phyloP scores from a whole-genome alignment of 768 basidiomycete species.

The Asterophora lycoperdoides region DNA sequence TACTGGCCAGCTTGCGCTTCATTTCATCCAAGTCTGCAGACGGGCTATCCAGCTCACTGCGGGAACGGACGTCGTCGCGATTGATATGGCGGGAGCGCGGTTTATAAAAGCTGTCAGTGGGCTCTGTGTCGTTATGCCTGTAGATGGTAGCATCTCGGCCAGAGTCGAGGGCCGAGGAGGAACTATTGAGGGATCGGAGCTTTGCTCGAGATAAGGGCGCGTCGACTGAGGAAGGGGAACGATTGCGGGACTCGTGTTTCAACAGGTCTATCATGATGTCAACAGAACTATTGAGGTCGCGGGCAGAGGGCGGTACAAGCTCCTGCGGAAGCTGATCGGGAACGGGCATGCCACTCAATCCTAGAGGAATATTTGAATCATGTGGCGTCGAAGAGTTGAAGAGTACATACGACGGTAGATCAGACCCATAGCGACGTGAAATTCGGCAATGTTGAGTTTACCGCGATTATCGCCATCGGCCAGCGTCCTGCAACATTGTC shows the following conservation, averaged over 20 bases:
- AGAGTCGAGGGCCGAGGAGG: constrained; percentile 48
- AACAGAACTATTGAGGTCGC: constrained; percentile 86
- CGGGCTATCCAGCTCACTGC: constrained; percentile 60
- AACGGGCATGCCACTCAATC: constrained; percentile 86
- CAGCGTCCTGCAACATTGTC: constrained; percentile 60
- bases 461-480: constrained; percentile 93
- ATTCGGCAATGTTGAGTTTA: constrained; percentile 92
- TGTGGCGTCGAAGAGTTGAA: not conserved
- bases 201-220: constrained; percentile 57
- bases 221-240: constrained; percentile 52
- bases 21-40: constrained; percentile 77
- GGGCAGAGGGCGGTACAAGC: constrained; percentile 86
- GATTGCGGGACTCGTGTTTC: constrained; percentile 77
- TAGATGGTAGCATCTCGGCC: constrained; percentile 89
- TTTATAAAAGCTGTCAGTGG: constrained; percentile 68
- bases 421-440: constrained; percentile 97
- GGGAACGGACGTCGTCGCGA: constrained; percentile 72
- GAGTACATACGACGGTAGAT: constrained; percentile 85
- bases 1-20: constrained; percentile 76
- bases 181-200: constrained; percentile 65
- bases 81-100: constrained; percentile 81
- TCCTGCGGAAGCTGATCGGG: constrained; percentile 86
- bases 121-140: constrained; percentile 67
- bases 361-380: constrained; percentile 36
- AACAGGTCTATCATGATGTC: constrained; percentile 86